Conservation (phyloP, 192 early-diverging fungal species). For the Geosiphon pyriformis region DNA sequence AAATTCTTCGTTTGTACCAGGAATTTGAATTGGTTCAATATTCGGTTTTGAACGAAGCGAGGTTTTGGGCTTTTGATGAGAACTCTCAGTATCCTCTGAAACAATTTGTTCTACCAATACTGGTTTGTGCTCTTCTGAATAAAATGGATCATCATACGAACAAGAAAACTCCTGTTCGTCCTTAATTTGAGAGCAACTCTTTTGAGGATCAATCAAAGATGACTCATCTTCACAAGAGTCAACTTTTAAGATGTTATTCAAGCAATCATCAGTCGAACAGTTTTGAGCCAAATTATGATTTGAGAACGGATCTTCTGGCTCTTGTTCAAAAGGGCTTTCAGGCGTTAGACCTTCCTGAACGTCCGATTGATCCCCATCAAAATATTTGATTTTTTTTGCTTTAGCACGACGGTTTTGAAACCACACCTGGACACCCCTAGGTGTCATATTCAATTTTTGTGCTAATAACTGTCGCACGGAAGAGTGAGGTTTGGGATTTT, state of each 20-base stretch:
- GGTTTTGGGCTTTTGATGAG: slow-evolving; percentile 13
- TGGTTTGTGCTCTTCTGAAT: slow-evolving; percentile 5
- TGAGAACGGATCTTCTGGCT: neutral
- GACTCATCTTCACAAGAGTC: slow-evolving; percentile 3
- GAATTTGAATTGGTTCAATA: slow-evolving; percentile 19
- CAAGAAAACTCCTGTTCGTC: neutral
- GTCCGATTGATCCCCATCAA: too few relatives aligned
- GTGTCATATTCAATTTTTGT: slow-evolving; percentile 59
- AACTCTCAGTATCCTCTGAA: slow-evolving; percentile 2
- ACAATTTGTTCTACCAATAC: slow-evolving; percentile 7
- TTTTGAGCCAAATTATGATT: neutral
- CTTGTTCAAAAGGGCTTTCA: neutral
- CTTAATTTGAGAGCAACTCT: neutral
- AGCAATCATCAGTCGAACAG: slow-evolving; percentile 3
- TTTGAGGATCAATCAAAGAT: neutral
- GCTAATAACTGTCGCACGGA: slow-evolving; percentile 55
- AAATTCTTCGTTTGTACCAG: slow-evolving; percentile 19
- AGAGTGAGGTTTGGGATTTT: slow-evolving; percentile 68
- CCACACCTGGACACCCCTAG: slow-evolving; percentile 76
- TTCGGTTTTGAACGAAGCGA: slow-evolving; percentile 20
- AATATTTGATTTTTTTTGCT: slow-evolving; percentile 25
- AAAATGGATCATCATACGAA: neutral
- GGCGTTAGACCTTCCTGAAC: neutral
- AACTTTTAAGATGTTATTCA: slow-evolving; percentile 9
- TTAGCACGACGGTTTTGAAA: slow-evolving; percentile 83